These are phyloP conservation scores for Pulveroboletus ravenelii DNA, from an alignment of 768 basidiomycete genomes.

Conservation along the genomic window DNA sequence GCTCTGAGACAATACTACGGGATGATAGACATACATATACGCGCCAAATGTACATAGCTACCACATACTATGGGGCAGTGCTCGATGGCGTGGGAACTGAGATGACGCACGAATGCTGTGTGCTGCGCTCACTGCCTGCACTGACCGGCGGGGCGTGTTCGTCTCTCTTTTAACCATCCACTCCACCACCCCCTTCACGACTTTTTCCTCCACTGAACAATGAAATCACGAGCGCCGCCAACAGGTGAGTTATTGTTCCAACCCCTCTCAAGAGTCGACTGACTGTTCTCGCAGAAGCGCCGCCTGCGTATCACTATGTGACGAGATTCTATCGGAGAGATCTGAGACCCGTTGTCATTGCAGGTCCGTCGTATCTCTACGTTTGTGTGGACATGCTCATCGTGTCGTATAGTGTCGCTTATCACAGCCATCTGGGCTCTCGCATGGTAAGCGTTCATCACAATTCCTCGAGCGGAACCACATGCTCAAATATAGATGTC, in stretches of 20 bases:
- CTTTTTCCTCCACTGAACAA: neutral
- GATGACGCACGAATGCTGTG: conserved; percentile 17
- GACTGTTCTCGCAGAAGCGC: conserved; percentile 30
- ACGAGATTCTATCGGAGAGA: conserved; percentile 51
- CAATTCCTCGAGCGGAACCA: no score
- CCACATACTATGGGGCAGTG: neutral
- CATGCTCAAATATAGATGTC: neutral
- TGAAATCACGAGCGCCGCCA: conserved; percentile 8
- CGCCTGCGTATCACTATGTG: conserved; percentile 57
- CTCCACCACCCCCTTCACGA: neutral
- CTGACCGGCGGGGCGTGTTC: neutral
- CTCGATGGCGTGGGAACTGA: conserved; percentile 20
- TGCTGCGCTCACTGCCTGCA: neutral
- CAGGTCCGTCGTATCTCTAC: conserved; percentile 32
- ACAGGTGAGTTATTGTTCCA: conserved; percentile 10
- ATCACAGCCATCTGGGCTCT: conserved; percentile 57
- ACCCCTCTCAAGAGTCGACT: neutral
- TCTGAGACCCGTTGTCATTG: conserved; percentile 56
- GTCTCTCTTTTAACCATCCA: neutral
- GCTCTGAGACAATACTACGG: neutral
- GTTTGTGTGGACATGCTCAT: neutral
- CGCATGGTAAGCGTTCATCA: conserved; percentile 47
- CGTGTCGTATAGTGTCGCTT: conserved; percentile 30
- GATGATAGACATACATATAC: conserved; percentile 1
- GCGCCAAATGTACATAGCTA: neutral